These are phyloP conservation scores for Macrolepiota fuliginosa DNA, from an alignment of 768 basidiomycete species.

Conservation along the genomic window DNA sequence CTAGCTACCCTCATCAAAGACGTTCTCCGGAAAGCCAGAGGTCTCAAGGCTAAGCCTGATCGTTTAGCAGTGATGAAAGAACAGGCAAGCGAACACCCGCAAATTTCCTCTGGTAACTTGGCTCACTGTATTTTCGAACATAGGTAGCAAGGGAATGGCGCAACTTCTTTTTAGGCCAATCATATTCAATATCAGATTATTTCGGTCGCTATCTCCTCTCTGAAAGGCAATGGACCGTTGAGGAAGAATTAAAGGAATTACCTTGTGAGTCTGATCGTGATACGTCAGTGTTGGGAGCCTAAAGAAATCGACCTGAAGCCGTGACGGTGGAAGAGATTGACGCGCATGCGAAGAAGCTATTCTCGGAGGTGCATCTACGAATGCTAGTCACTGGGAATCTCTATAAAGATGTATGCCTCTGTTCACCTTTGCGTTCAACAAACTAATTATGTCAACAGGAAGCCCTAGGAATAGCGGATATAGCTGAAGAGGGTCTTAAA, in stretches of 20 bases:
- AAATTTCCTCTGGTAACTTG: neutral
- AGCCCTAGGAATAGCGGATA: constrained; percentile 69
- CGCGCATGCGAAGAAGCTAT: constrained; percentile 52
- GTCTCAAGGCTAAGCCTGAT: constrained; percentile 61
- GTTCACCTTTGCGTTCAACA: neutral
- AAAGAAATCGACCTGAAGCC: constrained; percentile 38
- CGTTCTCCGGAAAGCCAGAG: constrained; percentile 67
- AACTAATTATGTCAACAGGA: constrained; percentile 46
- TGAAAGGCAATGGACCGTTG: constrained; percentile 69
- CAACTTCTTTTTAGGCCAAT: constrained; percentile 86
- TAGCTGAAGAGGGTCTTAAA: constrained; percentile 64
- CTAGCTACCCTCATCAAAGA: constrained; percentile 68
- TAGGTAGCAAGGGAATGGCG: constrained; percentile 77
- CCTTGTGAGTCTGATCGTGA: constrained; percentile 46
- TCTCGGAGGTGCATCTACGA: constrained; percentile 65
- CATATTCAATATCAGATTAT: constrained; percentile 77
- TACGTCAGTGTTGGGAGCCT: neutral
- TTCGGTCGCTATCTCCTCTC: constrained; percentile 70
- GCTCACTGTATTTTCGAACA: constrained; percentile 4
- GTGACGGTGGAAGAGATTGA: constrained; percentile 72
- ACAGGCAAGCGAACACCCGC: constrained; percentile 44
- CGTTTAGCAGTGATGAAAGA: constrained; percentile 83
- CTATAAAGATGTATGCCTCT: constrained; percentile 63
- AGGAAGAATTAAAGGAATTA: constrained; percentile 77
- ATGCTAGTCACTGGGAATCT: constrained; percentile 85